Conservation (phyloP, 805 yeast genomes). For the Saturnispora halmiae region DNA sequence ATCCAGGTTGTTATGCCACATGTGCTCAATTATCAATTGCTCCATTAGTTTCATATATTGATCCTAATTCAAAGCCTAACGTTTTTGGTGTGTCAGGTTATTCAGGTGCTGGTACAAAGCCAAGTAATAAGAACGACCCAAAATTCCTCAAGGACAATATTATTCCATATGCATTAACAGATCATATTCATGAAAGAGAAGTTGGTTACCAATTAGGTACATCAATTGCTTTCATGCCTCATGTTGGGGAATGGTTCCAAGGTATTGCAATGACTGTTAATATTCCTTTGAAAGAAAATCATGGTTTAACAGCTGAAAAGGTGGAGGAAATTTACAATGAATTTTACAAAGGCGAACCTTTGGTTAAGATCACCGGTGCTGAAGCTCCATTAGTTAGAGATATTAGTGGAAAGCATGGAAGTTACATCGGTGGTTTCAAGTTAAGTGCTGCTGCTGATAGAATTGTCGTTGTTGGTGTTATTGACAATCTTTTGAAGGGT, state of each 20-base stretch:
- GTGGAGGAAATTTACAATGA: conserved; percentile 80
- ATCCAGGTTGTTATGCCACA: conserved; percentile 99
- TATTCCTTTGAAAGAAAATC: conserved; percentile 66
- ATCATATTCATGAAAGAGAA: conserved; percentile 94
- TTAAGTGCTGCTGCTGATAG: conserved; percentile 83
- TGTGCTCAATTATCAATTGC: conserved; percentile 91
- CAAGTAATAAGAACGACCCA: conserved; percentile 89
- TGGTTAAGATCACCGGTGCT: conserved; percentile 80
- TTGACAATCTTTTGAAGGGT: conserved; percentile 92
- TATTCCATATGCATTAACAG: conserved; percentile 92
- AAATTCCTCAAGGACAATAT: conserved; percentile 67
- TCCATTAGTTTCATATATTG: conserved; percentile 57
- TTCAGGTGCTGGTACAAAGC: conserved; percentile 99
- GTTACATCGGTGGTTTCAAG: conserved; percentile 91
- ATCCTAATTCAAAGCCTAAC: conserved; percentile 61
- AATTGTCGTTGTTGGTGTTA: conserved; percentile 89
- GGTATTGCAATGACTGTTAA: conserved; percentile 91
- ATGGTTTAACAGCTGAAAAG: conserved; percentile 60
- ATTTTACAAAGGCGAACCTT: conserved; percentile 76
- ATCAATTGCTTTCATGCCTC: conserved; percentile 86
- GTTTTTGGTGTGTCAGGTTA: conserved; percentile 96
- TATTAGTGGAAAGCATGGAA: conserved; percentile 90
- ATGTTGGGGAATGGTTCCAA: conserved; percentile 99
- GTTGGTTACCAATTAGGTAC: conserved; percentile 71
- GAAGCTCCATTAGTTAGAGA: conserved; percentile 92